Evolutionary conservation across 371 early-diverging fungal species (phyloP), one percentile per base, ranked within the genome.

Genomic region (Lichtheimia corymbifera): DNA sequence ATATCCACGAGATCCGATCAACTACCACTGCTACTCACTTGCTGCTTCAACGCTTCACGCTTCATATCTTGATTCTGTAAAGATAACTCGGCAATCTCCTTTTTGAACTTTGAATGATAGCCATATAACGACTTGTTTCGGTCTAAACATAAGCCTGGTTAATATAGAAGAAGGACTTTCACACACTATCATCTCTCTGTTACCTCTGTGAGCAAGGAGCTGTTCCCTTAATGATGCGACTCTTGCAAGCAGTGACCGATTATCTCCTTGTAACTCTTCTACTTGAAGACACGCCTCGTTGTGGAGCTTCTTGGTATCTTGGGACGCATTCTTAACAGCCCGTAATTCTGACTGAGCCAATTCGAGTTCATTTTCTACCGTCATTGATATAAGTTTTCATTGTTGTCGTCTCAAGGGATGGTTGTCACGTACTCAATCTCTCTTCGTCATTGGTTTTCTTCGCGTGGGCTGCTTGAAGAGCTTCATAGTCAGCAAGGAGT

Each of bases 381-480:
- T 35, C 5, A 35, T 47, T 2, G n/a, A 9, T 3, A 17, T 47
- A 22, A 47, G 22, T 17, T 2, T 35, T 35, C 11, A 35, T 35
- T 18, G 22, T 15, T 7, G 47, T n/a, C 22, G 47, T 18, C 2
- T n/a, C 47, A 47, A 47, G 22, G 22, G 18, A 47, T 47, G 47
- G 22, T 15, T 22, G 22, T 47, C 2, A 47, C 47, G 11, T 47
- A 47, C 47, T 47, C 47, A 47, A 47, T 7, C 7, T 47, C 47
- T 47, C 47, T 47, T 22, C 22, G n/a, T 47, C 47, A 18, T 47
- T 22, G 18, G 22, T 47, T 47, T 18, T 22, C 22, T 18, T 47
- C 22, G 47, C n/a, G 47, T 47, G 47, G 11, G 47, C n/a, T 18
- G n/a, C 11, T 47, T 47, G 47, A 47, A 47, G 47, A n/a, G n/a